Evolutionary conservation across 495 filamentous ascomycete genomes (phyloP).

Genomic region (Daldinia bambusicola): DNA sequence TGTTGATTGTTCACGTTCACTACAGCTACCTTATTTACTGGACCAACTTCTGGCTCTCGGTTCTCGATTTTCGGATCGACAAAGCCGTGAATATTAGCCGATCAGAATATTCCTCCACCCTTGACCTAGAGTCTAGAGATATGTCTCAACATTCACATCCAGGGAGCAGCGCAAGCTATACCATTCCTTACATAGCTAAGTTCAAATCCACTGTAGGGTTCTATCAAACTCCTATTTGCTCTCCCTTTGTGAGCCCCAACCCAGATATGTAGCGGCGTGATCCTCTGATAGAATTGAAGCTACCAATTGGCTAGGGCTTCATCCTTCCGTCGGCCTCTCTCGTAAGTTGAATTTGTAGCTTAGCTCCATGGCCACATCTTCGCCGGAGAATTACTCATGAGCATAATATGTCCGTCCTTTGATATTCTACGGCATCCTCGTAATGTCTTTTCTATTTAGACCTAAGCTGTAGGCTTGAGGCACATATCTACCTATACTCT

Average conservation of each 20-base stretch:
- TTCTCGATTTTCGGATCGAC: too few relatives aligned
- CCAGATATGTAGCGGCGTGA: not conserved
- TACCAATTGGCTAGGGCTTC: not conserved
- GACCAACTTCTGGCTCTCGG: too few relatives aligned
- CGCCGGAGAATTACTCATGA: not conserved
- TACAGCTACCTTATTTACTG: too few relatives aligned
- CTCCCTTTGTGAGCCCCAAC: not conserved
- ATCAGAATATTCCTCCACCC: not conserved
- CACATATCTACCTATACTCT: too few relatives aligned
- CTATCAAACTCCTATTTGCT: not conserved
- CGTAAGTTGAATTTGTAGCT: not conserved
- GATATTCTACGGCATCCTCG: too few relatives aligned
- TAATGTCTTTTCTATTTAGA: too few relatives aligned
- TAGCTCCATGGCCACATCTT: not conserved
- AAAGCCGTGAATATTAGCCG: not conserved
- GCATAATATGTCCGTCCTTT: too few relatives aligned
- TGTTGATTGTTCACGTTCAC: too few relatives aligned
- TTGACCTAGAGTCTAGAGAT: too few relatives aligned
- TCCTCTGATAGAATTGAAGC: not conserved
- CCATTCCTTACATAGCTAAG: too few relatives aligned
- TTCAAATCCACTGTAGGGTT: not conserved
- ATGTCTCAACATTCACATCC: too few relatives aligned
- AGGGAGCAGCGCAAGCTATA: too few relatives aligned
- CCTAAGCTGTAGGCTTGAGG: slow-evolving; percentile 13
- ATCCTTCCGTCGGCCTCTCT: not conserved